phyloP scores from a whole-genome alignment of 2,329 filamentous ascomycete species.

The Ceratocystis destructans region DNA sequence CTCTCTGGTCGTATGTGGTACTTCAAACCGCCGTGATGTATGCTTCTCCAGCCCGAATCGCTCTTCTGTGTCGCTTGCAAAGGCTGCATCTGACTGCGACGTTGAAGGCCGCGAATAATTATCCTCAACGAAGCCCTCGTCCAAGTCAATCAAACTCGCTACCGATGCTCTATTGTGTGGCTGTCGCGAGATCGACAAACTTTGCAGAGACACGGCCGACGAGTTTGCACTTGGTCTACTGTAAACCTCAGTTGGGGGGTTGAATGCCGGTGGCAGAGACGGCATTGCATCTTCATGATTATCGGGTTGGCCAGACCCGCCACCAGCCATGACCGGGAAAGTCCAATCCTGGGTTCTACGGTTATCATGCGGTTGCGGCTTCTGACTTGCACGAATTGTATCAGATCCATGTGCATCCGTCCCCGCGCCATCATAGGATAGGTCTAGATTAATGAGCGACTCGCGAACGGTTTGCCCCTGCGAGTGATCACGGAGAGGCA shows the following conservation, averaged over 20 bases:
- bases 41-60: conserved; percentile 21
- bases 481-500: conserved; percentile 33
- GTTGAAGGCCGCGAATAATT: conserved; percentile 17
- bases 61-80: conserved; percentile 19
- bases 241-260: conserved; percentile 16
- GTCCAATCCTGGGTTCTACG: conserved; percentile 38
- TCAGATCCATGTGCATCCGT: conserved; percentile 7
- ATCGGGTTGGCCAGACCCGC: conserved; percentile 14
- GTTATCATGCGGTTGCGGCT: conserved; percentile 21
- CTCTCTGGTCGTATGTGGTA: conserved; percentile 14
- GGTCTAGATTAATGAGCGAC: conserved; percentile 35
- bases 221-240: conserved; percentile 13
- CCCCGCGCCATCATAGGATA: conserved; percentile 26
- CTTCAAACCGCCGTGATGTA: conserved; percentile 14
- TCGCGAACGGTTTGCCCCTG: conserved; percentile 28
- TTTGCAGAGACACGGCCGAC: conserved; percentile 5
- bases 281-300: conserved; percentile 10
- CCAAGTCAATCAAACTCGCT: conserved; percentile 28
- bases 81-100: conserved; percentile 20
- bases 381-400: conserved; percentile 13
- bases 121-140: conserved; percentile 23
- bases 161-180: conserved; percentile 27
- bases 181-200: not conserved
- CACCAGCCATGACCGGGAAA: conserved; percentile 25
- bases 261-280: not conserved